Percentiles rank a stretch among this genome's conserved stretches.
Conservation (phyloP, 2,329 filamentous ascomycete genomes). For the Aspergillus fischeri region DNA sequence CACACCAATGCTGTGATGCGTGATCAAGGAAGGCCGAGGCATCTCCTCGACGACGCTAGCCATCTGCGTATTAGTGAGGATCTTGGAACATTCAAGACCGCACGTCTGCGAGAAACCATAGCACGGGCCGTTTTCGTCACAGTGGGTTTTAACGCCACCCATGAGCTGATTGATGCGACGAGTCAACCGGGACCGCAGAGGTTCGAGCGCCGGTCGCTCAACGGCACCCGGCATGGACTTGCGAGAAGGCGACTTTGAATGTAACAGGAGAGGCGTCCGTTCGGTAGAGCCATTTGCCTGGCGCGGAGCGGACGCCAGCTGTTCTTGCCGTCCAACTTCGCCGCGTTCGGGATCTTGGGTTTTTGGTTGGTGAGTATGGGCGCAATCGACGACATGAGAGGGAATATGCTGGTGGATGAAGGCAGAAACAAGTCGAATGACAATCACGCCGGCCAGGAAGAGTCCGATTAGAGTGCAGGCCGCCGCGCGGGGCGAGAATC, state of each 20-base stretch:
- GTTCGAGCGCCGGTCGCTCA: slow-evolving; percentile 19
- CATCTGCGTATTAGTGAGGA: slow-evolving; percentile 18
- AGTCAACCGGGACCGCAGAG: slow-evolving; percentile 33
- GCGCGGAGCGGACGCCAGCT: slow-evolving; percentile 5
- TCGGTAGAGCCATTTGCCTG: slow-evolving; percentile 20
- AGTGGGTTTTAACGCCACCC: slow-evolving; percentile 46
- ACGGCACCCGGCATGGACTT: slow-evolving; percentile 22
- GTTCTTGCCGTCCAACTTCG: slow-evolving; percentile 19
- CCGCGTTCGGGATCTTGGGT: slow-evolving; percentile 31
- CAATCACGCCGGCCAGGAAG: slow-evolving; percentile 46
- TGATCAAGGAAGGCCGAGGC: slow-evolving; percentile 10
- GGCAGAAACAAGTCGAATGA: slow-evolving; percentile 43
- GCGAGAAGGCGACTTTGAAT: slow-evolving; percentile 7
- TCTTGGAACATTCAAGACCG: slow-evolving; percentile 57
- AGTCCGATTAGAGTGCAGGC: slow-evolving; percentile 47
- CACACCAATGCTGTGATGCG: slow-evolving; percentile 14
- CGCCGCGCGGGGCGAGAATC: slow-evolving; percentile 62
- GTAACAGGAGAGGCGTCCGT: slow-evolving; percentile 27
- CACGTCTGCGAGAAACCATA: slow-evolving; percentile 60
- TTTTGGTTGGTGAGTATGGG: slow-evolving; percentile 41
- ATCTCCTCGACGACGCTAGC: slow-evolving; percentile 12
- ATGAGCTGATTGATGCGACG: slow-evolving; percentile 48
- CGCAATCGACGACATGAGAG: slow-evolving; percentile 48
- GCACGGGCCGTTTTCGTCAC: slow-evolving; percentile 57
- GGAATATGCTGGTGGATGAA: slow-evolving; percentile 47